phyloP scores from a whole-genome alignment of 768 basidiomycete genomes.

The Boletus sp. region DNA sequence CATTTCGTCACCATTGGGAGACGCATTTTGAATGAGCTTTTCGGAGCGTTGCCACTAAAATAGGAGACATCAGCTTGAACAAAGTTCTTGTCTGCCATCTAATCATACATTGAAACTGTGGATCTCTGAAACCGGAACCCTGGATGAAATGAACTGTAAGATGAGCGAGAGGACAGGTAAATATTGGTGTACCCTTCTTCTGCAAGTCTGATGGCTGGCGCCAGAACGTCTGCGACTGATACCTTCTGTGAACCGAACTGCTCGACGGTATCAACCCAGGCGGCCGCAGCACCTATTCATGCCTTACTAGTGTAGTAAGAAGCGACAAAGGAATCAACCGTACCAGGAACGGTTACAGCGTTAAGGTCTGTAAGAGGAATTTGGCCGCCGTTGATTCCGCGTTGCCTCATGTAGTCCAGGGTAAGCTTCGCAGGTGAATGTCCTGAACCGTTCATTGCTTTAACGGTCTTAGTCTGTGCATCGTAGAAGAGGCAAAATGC shows the following conservation, averaged over 20 bases:
- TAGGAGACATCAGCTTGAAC: slow-evolving; percentile 4
- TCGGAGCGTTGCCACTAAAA: slow-evolving; percentile 50
- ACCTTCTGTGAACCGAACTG: slow-evolving; percentile 71
- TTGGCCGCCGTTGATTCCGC: slow-evolving; percentile 60
- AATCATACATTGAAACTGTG: slow-evolving; percentile 53
- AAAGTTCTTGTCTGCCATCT: background rate
- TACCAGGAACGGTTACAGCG: slow-evolving; percentile 86
- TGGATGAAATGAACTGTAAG: slow-evolving; percentile 26
- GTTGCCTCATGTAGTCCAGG: slow-evolving; percentile 64
- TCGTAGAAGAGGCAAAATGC: slow-evolving; percentile 94
- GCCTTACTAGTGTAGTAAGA: slow-evolving; percentile 11
- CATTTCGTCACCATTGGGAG: slow-evolving; percentile 84
- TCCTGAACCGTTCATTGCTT: slow-evolving; percentile 91
- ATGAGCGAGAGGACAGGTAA: background rate
- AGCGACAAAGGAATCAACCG: background rate
- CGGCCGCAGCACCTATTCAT: slow-evolving; percentile 78
- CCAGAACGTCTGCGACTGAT: slow-evolving; percentile 66
- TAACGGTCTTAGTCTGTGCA: slow-evolving; percentile 74
- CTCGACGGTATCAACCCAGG: slow-evolving; percentile 90
- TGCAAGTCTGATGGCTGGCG: slow-evolving; percentile 86
- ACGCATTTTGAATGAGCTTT: slow-evolving; percentile 73
- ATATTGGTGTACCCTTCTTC: slow-evolving; percentile 71
- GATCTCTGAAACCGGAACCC: slow-evolving; percentile 86
- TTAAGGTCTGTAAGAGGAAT: slow-evolving; percentile 85
- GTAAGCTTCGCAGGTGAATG: slow-evolving; percentile 76